Evolutionary conservation across 2,329 filamentous ascomycete species (phyloP), one percentile per base, ranked within the genome.

Genomic region (Polytolypa hystricis): DNA sequence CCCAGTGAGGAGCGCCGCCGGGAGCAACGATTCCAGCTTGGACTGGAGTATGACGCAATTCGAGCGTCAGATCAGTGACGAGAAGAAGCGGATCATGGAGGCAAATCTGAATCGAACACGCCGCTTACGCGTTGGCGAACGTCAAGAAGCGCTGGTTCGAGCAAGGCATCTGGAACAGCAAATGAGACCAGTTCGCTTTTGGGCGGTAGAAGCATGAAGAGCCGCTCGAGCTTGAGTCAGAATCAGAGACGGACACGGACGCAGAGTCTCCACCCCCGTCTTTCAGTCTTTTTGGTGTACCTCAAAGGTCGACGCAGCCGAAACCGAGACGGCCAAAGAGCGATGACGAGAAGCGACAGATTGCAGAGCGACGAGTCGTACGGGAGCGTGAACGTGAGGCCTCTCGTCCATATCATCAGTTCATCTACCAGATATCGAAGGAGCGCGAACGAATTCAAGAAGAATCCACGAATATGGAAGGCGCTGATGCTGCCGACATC

Each of bases 371-470:
- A 33, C 41, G 39, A 38, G 34, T 34, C 31, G 17, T 47, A 43
- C 35, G 32, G 19, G 39, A 50, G 38, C 43, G 42, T 32, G 42
- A 51, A 41, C 38, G 39, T 19, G 46, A 50, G 33, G 45, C 48
- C 16, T 50, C 47, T 14, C 48, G 50, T 46, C 50, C 44, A 38
- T 53, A 49, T 39, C 25, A 50, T 49, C 46, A 52, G 39, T 52
- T 53, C 39, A 18, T 49, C 21, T 52, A 49, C 42, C 43, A 53
- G 41, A 41, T 52, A 38, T 47, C 44, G 12, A 49, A 47, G 31
- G 47, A 50, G 43, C 41, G 47, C 11, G 40, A 50, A 45, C 25
- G 39, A 39, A 50, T 49, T 31, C 31, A 21, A 14, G 14, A 17
- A 7, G 11, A 33, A 21, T 33, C 19, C 7, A 20, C 8, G 4